Base-by-base conservation (phyloP, 1,284 basidiomycete genomes). In the Pascua guehoae region DNA sequence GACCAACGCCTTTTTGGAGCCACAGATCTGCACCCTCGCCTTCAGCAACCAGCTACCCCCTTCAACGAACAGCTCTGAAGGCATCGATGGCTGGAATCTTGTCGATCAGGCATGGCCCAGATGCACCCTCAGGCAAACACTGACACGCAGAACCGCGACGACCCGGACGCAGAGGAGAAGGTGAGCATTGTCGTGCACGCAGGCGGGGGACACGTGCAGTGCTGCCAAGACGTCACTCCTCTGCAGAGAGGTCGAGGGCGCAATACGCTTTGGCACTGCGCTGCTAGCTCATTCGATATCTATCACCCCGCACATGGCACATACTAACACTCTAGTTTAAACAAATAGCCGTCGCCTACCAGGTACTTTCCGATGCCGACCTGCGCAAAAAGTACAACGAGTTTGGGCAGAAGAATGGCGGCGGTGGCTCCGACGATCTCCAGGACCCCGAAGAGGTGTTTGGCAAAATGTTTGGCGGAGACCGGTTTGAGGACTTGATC, bases 331-430 rank as follows among this genome's bases (percentile, higher is more conserved):
- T 3, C 10, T 62, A 77, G 51, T 93, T 93, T 81, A 91, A 93
- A 71, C 83, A 87, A 63, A 91, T 93, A 64, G 87, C 89, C 0
- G 88, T 91, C 50, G 91, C 90, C 1, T 93, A 93, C 56, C 77
- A 78, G 78, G 87, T 92, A 5, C 83, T 98, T 1, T 94, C 91
- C 0, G 95, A 98, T 68, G 85, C 88, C 0, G 81, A 78, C 8
- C 81, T 95, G 4, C 85, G 94, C 14, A 85, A 85, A 67, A 96
- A 95, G 77, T 97, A 97, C 79, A 98, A 98, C 76, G 92, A 96
- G 67, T 81, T 82, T 65, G 81, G 82, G 4, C 77, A 77, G 56
- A 75, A 76, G 68, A 75, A 76, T 47, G 76, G 76, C 11, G 75
- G 75, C 24, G 62, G 62, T 8, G 65, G 62, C 4, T 70, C 69